Evolutionary conservation across 805 yeast genomes (phyloP).

Genomic region (Ogataea henricii): DNA sequence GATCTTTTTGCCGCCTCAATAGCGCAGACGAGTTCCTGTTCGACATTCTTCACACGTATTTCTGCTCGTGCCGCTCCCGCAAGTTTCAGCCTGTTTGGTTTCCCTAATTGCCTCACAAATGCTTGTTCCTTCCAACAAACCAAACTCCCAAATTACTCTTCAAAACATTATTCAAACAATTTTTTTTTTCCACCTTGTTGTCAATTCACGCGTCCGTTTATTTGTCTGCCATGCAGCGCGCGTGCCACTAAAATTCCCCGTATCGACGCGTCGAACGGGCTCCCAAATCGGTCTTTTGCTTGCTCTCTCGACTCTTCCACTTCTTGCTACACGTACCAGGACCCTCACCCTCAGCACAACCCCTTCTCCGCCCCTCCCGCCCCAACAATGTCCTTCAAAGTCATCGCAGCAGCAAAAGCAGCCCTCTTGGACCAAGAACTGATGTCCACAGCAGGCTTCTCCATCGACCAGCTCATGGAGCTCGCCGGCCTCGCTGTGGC

Average conservation of each 20-base stretch:
- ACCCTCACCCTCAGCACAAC: too few relatives aligned
- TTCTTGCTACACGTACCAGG: too few relatives aligned
- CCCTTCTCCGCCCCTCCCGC: too few relatives aligned
- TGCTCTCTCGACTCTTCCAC: too few relatives aligned
- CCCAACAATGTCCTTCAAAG: constrained; percentile 36
- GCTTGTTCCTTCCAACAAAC: background rate
- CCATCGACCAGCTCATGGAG: constrained; percentile 91
- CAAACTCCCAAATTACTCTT: background rate
- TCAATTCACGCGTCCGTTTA: constrained; percentile 1
- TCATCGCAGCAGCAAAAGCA: constrained; percentile 58
- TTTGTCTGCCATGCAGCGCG: background rate
- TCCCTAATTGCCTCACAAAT: too few relatives aligned
- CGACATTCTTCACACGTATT: constrained; percentile 11
- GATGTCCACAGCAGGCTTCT: constrained; percentile 77
- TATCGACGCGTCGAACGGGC: constrained; percentile 1
- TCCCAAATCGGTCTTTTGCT: too few relatives aligned
- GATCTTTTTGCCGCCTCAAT: constrained; percentile 60
- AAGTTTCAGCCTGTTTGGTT: background rate
- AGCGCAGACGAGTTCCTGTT: constrained; percentile 31
- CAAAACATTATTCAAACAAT: constrained; percentile 1
- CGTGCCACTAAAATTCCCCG: background rate
- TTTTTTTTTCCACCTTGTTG: background rate
- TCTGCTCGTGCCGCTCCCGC: background rate
- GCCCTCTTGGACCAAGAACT: constrained; percentile 80
- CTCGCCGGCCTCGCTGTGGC: constrained; percentile 95